These are phyloP conservation scores for Lindgomyces ingoldianus DNA, from an alignment of 495 filamentous ascomycete genomes.

Conservation along the genomic window DNA sequence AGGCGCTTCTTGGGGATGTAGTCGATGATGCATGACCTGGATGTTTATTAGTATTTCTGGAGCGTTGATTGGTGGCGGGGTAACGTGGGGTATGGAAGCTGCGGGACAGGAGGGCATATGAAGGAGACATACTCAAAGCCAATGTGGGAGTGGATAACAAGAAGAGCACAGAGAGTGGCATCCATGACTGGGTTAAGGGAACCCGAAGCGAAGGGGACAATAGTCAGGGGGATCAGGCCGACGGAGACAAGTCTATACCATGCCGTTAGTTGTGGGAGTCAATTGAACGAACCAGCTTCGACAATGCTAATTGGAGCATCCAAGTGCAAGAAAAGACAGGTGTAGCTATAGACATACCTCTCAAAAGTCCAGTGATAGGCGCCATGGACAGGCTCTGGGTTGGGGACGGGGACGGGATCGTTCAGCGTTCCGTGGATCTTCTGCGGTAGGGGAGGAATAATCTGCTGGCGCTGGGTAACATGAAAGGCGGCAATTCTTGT, in stretches of 20 bases:
- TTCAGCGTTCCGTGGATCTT: conserved; percentile 61
- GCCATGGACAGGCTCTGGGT: conserved; percentile 71
- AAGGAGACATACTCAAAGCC: conserved; percentile 73
- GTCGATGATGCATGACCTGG: conserved; percentile 76
- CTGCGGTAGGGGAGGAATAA: conserved; percentile 54
- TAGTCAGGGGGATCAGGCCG: conserved; percentile 78
- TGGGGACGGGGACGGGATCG: conserved; percentile 77
- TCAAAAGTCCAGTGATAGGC: conserved; percentile 99
- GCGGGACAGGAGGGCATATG: neutral
- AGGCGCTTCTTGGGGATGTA: conserved; percentile 77
- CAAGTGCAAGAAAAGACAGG: no score
- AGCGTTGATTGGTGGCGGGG: neutral
- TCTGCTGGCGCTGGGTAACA: conserved; percentile 41
- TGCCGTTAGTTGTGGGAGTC: conserved; percentile 1
- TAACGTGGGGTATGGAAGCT: neutral
- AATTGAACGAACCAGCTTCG: neutral
- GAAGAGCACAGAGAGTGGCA: conserved; percentile 75
- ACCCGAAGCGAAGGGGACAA: conserved; percentile 89
- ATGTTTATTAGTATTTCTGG: neutral
- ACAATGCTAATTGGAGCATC: no score
- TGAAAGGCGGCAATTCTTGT: conserved; percentile 48
- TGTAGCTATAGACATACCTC: no score
- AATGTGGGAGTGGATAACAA: conserved; percentile 91
- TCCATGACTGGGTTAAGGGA: conserved; percentile 88
- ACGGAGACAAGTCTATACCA: conserved; percentile 63